These are phyloP conservation scores for Psilocybe azurescens DNA, from an alignment of 768 basidiomycete species.

Conservation along the genomic window DNA sequence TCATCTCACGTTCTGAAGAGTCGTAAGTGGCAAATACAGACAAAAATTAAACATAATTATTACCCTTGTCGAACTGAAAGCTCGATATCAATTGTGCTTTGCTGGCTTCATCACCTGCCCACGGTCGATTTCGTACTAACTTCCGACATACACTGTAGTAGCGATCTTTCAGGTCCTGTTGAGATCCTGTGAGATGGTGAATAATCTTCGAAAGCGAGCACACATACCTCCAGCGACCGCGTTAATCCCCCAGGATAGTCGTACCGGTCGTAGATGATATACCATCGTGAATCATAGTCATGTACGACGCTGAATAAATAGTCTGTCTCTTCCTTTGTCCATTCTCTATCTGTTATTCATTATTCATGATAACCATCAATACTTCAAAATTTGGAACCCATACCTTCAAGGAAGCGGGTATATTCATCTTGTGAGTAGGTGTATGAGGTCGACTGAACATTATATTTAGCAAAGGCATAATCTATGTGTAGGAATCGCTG, in stretches of 20 bases:
- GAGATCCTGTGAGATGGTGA: conserved; percentile 8
- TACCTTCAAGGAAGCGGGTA: conserved; percentile 75
- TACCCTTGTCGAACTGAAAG: conserved; percentile 90
- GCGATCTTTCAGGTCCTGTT: conserved; percentile 89
- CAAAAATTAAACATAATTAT: conserved; percentile 7
- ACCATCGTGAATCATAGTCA: conserved; percentile 89
- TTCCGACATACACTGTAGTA: conserved; percentile 93
- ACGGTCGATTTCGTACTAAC: conserved; percentile 83
- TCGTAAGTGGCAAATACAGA: not conserved
- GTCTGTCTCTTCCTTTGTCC: conserved; percentile 94
- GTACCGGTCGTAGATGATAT: conserved; percentile 90
- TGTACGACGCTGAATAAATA: conserved; percentile 83
- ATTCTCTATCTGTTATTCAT: conserved; percentile 64
- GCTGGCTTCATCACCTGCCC: conserved; percentile 78
- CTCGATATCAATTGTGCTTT: conserved; percentile 71
- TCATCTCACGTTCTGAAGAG: conserved; percentile 77
- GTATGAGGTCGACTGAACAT: conserved; percentile 66
- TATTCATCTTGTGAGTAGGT: conserved; percentile 91
- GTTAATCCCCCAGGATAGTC: conserved; percentile 61
- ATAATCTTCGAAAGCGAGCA: not conserved
- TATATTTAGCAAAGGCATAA: conserved; percentile 86
- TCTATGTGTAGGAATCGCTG: conserved; percentile 45
- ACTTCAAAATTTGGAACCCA: conserved; percentile 9
- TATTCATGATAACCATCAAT: not conserved
- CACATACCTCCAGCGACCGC: conserved; percentile 74